Evolutionary conservation across 169 alveolate species (phyloP).

Genomic region (Eimeria necatrix): DNA sequence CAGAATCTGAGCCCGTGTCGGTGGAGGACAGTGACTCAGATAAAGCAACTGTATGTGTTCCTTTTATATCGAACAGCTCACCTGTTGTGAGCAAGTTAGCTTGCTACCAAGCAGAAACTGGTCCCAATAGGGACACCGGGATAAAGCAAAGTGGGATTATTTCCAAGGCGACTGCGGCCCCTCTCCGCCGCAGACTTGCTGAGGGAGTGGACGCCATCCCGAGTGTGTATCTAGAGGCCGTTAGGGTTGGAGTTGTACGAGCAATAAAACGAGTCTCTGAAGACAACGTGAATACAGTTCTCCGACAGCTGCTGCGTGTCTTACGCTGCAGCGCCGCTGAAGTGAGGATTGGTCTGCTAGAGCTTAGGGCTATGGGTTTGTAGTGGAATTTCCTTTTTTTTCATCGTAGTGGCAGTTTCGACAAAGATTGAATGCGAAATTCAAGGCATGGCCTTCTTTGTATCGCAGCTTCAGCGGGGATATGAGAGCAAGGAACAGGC

Average conservation of each 20-base stretch:
- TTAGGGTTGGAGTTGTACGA: constrained; percentile 36
- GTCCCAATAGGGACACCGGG: background rate
- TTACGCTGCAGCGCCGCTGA: constrained; percentile 28
- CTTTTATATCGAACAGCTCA: background rate
- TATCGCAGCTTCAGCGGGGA: constrained; percentile 17
- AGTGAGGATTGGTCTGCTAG: constrained; percentile 12
- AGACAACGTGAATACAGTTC: constrained; percentile 67
- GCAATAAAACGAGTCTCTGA: constrained; percentile 77
- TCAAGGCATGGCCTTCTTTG: too few species aligned
- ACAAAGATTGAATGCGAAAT: too few species aligned
- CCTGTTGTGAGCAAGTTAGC: background rate
- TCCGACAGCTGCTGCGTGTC: constrained; percentile 61
- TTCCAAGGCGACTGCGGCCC: constrained; percentile 36
- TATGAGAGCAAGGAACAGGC: background rate
- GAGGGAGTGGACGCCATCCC: background rate
- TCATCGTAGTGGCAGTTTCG: too few species aligned
- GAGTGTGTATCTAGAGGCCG: background rate
- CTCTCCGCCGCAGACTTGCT: constrained; percentile 45
- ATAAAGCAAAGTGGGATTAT: background rate
- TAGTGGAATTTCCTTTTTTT: background rate
- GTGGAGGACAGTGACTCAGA: background rate
- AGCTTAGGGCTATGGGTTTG: background rate
- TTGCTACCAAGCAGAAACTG: too few species aligned
- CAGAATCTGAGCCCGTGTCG: background rate
- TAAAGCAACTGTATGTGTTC: background rate